Evolutionary conservation across 176 grass and related monocot species (phyloP).

Genomic region (Leersia perrieri): DNA sequence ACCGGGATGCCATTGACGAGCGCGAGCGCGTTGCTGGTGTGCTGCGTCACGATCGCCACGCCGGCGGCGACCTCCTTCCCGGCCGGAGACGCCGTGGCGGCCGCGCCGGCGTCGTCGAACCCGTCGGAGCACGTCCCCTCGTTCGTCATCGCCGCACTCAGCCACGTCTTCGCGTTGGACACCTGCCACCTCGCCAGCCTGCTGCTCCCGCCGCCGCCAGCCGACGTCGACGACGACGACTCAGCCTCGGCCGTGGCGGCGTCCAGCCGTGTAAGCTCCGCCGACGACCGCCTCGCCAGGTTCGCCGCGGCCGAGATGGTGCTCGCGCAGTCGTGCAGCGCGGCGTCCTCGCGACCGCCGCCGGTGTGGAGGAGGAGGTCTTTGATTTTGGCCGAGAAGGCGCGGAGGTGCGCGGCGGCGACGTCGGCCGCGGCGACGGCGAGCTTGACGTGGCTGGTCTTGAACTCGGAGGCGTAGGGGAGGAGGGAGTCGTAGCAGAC

Average conservation of each 20-base stretch:
- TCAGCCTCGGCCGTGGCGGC: not conserved
- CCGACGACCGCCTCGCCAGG: slow-evolving; percentile 21
- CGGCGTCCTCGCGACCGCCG: not conserved
- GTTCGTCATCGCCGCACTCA: slow-evolving; percentile 62
- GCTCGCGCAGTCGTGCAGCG: slow-evolving; percentile 42
- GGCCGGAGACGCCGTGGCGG: not conserved
- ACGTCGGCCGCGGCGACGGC: slow-evolving; percentile 39
- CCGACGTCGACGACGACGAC: not conserved
- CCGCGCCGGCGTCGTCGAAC: not conserved
- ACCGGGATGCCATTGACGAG: slow-evolving; percentile 40
- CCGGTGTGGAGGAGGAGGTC: not conserved
- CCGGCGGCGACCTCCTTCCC: slow-evolving; percentile 26
- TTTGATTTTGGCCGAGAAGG: not conserved
- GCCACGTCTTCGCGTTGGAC: slow-evolving; percentile 68
- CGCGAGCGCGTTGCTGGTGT: slow-evolving; percentile 53
- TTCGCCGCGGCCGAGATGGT: slow-evolving; percentile 20
- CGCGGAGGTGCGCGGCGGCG: slow-evolving; percentile 20
- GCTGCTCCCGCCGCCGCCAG: not conserved
- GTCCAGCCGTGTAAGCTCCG: not conserved
- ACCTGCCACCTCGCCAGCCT: slow-evolving; percentile 41
- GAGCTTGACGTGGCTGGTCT: slow-evolving; percentile 20
- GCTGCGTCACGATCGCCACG: slow-evolving; percentile 17
- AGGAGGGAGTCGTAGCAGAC: slow-evolving; percentile 53
- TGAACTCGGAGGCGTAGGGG: slow-evolving; percentile 21
- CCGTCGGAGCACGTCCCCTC: slow-evolving; percentile 53